These are phyloP conservation scores for Mycena alexandri DNA, from an alignment of 768 basidiomycete genomes.

Conservation along the genomic window DNA sequence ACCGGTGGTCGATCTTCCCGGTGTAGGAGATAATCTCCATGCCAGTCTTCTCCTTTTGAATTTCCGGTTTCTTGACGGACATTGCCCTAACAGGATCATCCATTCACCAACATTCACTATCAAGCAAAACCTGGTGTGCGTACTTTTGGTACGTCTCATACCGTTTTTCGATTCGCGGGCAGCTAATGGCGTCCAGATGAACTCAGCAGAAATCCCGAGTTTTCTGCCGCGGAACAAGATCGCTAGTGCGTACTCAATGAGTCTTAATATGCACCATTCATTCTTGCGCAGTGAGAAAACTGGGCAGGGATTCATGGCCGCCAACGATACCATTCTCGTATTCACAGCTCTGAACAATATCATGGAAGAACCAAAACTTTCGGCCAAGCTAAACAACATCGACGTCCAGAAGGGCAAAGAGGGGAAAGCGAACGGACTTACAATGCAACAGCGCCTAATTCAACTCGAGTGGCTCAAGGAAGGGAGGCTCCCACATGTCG, in stretches of 20 bases:
- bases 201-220: slow-evolving; percentile 13
- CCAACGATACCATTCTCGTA: slow-evolving; percentile 1
- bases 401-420: slow-evolving; percentile 3
- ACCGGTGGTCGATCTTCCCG: slow-evolving; percentile 44
- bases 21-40: slow-evolving; percentile 49
- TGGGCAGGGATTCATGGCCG: slow-evolving; percentile 25
- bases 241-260: slow-evolving; percentile 4
- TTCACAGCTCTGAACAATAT: slow-evolving; percentile 24
- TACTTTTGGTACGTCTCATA: slow-evolving; percentile 18
- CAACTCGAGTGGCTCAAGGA: slow-evolving; percentile 25
- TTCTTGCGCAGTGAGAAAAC: slow-evolving; percentile 3
- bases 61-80: not conserved
- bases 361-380: slow-evolving; percentile 2
- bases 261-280: not conserved
- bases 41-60: not conserved
- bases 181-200: slow-evolving; percentile 10
- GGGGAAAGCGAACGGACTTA: not conserved
- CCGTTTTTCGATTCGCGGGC: too few relatives aligned
- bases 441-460: slow-evolving; percentile 6
- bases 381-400: slow-evolving; percentile 5
- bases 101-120: slow-evolving; percentile 5
- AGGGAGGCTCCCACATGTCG: slow-evolving; percentile 7
- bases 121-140: slow-evolving; percentile 14
- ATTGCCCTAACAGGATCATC: slow-evolving; percentile 3
- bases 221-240: slow-evolving; percentile 20